Percentiles rank a stretch among this genome's conserved stretches.
These are phyloP conservation scores for Apiospora pterosperma DNA, from an alignment of 2,329 filamentous ascomycete genomes.

Conservation along the genomic window DNA sequence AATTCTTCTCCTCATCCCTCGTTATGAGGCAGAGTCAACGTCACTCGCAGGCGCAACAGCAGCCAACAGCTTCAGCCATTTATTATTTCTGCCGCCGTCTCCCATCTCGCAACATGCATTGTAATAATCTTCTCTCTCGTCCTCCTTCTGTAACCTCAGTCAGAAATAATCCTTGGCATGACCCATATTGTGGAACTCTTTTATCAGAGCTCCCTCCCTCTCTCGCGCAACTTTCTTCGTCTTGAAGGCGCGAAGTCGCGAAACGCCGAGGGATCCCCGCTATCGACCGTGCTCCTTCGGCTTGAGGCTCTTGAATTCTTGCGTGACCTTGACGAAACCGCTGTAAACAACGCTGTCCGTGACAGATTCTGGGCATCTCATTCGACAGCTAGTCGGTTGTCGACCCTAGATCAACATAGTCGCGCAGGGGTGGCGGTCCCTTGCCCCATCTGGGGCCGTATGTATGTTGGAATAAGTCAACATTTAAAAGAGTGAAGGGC, in stretches of 20 bases:
- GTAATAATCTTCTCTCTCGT: not conserved
- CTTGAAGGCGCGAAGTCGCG: conserved; percentile 5
- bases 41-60: not conserved
- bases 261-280: conserved; percentile 4
- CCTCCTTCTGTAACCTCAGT: not conserved
- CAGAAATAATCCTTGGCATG: not conserved
- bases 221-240: not conserved
- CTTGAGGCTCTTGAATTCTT: not conserved
- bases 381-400: not conserved
- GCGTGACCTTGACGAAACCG: not conserved
- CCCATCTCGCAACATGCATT: not conserved
- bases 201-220: not conserved
- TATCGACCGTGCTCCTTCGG: not conserved
- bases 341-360: not conserved
- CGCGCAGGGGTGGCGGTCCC: not conserved
- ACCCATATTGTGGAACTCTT: not conserved
- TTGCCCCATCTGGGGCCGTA: not conserved
- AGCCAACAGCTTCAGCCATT: too few relatives aligned
- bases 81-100: too few relatives aligned
- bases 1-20: not conserved
- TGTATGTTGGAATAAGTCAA: not conserved
- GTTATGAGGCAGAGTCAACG: not conserved
- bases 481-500: not conserved
- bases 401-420: not conserved
- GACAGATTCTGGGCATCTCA: not conserved